Evolutionary conservation across 768 basidiomycete species (phyloP).

Genomic region (Serpula lacrymans): DNA sequence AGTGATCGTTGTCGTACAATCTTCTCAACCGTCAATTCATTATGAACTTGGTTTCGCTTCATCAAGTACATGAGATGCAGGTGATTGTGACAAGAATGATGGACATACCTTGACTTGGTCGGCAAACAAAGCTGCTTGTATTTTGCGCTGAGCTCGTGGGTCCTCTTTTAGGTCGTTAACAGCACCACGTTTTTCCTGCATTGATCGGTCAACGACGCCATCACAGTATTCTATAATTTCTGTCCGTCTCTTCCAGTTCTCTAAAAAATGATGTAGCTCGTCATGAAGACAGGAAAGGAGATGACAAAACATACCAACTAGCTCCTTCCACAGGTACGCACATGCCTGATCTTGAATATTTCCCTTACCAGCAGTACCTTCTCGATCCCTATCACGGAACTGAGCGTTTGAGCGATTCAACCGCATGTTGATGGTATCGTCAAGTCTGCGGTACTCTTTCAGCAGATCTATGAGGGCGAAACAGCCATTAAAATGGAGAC

Average conservation of each 20-base stretch:
- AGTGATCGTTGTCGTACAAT: slow-evolving; percentile 69
- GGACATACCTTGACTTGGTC: slow-evolving; percentile 68
- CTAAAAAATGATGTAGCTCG: slow-evolving; percentile 26
- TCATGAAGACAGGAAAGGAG: slow-evolving; percentile 11
- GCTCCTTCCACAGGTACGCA: slow-evolving; percentile 70
- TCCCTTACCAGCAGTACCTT: slow-evolving; percentile 39
- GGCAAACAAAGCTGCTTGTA: slow-evolving; percentile 55
- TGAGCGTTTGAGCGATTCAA: slow-evolving; percentile 76
- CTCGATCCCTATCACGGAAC: slow-evolving; percentile 68
- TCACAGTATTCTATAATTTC: slow-evolving; percentile 78
- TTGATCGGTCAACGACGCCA: slow-evolving; percentile 60
- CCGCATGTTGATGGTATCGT: slow-evolving; percentile 78
- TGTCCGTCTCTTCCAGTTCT: slow-evolving; percentile 70
- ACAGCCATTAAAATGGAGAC: slow-evolving; percentile 7
- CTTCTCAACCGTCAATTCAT: slow-evolving; percentile 68
- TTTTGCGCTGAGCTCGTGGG: slow-evolving; percentile 43
- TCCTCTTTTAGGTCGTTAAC: slow-evolving; percentile 42
- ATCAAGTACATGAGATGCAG: slow-evolving; percentile 9
- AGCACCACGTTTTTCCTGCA: slow-evolving; percentile 50
- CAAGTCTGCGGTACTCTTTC: slow-evolving; percentile 75
- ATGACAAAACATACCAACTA: slow-evolving; percentile 57
- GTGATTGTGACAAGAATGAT: slow-evolving; percentile 18
- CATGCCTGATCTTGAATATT: slow-evolving; percentile 74
- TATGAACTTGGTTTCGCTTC: slow-evolving; percentile 71
- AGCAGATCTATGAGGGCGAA: slow-evolving; percentile 58